Evolutionary conservation across 257 asterid genomes (phyloP).

Genomic region (Solanum tarijense): DNA sequence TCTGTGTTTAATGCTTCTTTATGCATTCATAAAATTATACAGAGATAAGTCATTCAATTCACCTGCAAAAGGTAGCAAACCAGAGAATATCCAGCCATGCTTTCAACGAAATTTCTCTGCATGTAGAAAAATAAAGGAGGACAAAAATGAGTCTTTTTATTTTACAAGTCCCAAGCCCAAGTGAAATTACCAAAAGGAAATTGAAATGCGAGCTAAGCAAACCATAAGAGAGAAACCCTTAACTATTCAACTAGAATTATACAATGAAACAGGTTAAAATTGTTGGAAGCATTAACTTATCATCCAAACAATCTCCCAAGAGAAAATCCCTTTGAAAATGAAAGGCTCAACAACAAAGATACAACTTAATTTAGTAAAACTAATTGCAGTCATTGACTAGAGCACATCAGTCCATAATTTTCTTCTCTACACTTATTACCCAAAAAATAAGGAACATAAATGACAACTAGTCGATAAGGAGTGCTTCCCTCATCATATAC

Average conservation of each 20-base stretch:
- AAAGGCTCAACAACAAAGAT: not conserved
- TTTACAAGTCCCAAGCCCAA: not conserved
- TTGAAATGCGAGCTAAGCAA: not conserved
- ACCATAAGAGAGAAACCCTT: not conserved
- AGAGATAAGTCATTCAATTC: not conserved
- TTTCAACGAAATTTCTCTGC: conserved; percentile 90
- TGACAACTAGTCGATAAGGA: not conserved
- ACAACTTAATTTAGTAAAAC: not conserved
- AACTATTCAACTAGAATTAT: not conserved
- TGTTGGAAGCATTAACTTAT: not conserved
- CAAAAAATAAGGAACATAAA: not conserved
- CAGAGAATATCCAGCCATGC: conserved; percentile 99
- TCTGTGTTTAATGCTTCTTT: not conserved
- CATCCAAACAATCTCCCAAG: not conserved
- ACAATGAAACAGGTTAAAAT: not conserved
- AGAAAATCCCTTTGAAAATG: not conserved
- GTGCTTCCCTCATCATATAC: not conserved
- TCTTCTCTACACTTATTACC: not conserved
- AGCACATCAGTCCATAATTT: not conserved
- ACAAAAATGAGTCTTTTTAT: not conserved
- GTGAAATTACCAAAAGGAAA: not conserved
- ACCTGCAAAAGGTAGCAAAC: conserved; percentile 96
- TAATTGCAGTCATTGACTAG: not conserved
- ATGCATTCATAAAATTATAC: not conserved
- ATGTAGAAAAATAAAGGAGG: not conserved